Evolutionary conservation across 768 basidiomycete species (phyloP), one percentile per base, ranked within the genome.

Genomic region (Steccherinum ochraceum): DNA sequence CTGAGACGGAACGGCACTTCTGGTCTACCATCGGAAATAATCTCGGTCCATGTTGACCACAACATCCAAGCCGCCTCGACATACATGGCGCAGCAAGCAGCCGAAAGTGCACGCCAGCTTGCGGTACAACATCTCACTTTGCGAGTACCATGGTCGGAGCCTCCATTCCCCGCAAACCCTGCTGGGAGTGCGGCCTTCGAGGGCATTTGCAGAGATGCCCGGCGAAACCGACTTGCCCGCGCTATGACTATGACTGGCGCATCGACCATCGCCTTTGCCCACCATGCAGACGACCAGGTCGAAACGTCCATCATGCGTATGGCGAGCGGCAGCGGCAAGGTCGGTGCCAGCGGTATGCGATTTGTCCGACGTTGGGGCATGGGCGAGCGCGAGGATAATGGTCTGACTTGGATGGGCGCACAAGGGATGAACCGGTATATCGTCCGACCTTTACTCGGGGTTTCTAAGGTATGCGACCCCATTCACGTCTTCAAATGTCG

Each of bases 201-300:
- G 61, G 64, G 67, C 30, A 58, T 64, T 13, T 84, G 83, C 1
- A 80, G 89, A 12, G 58, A 63, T 1, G 84, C 79, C 24, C 79
- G 90, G 19, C 82, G 83, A 56, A 67, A 69, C 43, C 46, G 73
- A 10, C 56, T 88, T 30, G 77, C 80, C 51, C 50, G 68, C n/a
- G 65, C 60, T 0, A 77, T 88, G 77, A 60, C 62, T 4, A 52
- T 55, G 1, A 52, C 64, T 0, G 58, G 70, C 1, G 64, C 72
- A 3, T 56, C 70, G 13, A 61, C 73, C 12, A 61, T 90, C 49
- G 84, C 84, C 0, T 74, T 84, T 45, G 90, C 78, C 0, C 90
- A 93, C 57, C 90, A 93, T 60, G 76, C 76, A 2, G 88, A 93
- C 60, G 90, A 93, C 61, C 88, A 92, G 61, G 76, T 91, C 10